A percentile compares a stretch with the other conserved stretches of the same genome.
phyloP scores from a whole-genome alignment of 768 basidiomycete species.

The Russula lepida region DNA sequence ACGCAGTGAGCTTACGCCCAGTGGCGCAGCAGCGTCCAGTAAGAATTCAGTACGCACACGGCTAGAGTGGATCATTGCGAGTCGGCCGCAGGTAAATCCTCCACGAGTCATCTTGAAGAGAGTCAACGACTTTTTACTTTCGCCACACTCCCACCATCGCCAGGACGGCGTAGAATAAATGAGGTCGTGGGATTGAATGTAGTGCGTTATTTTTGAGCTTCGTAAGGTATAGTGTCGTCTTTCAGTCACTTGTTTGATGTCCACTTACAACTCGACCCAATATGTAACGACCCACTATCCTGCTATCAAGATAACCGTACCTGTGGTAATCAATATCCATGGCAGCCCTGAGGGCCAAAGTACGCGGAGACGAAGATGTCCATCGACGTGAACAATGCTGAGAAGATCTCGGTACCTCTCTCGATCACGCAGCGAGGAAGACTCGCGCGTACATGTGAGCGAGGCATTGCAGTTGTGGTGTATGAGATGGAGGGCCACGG shows the following conservation, averaged over 20 bases:
- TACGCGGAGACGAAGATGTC: constrained; percentile 30
- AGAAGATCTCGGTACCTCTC: constrained; percentile 31
- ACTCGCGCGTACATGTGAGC: constrained; percentile 33
- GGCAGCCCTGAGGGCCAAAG: constrained; percentile 35
- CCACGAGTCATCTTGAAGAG: constrained; percentile 72
- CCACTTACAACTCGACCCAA: too few relatives aligned
- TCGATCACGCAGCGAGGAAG: constrained; percentile 37
- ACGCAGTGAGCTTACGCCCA: neutral
- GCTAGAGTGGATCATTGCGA: constrained; percentile 81
- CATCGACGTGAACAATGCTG: constrained; percentile 32
- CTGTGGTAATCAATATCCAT: constrained; percentile 33
- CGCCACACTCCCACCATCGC: constrained; percentile 26
- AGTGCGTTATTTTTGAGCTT: too few relatives aligned
- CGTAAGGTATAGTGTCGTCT: too few relatives aligned
- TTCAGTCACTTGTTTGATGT: too few relatives aligned
- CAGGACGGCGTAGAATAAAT: neutral
- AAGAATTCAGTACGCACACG: constrained; percentile 65
- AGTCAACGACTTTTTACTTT: constrained; percentile 67
- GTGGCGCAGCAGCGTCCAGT: constrained; percentile 23
- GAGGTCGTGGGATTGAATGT: too few relatives aligned
- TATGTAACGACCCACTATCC: too few relatives aligned
- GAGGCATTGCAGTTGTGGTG: constrained; percentile 35
- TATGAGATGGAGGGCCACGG: constrained; percentile 39
- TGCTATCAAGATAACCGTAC: constrained; percentile 25
- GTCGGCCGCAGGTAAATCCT: constrained; percentile 70